Conservation (phyloP, 352 stramenopile genomes). For the Phytophthora brassicae region DNA sequence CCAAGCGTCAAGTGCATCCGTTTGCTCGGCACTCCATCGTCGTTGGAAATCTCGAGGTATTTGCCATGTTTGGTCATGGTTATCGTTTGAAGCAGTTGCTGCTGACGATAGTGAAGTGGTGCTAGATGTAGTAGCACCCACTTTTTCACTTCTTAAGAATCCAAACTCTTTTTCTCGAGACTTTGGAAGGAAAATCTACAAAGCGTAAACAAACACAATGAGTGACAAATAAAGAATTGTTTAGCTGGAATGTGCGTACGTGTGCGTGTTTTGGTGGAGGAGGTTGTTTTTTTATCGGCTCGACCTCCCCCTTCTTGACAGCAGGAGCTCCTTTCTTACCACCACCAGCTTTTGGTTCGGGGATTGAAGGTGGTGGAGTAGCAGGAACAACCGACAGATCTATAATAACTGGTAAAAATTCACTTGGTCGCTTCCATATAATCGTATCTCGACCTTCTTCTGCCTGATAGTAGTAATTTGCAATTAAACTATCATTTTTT, state of each 20-base stretch:
- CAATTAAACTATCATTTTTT: background rate
- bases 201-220: background rate
- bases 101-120: background rate
- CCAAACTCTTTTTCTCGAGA: constrained; percentile 23
- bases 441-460: constrained; percentile 13
- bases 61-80: constrained; percentile 18
- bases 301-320: constrained; percentile 36
- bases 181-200: constrained; percentile 34
- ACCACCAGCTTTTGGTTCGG: constrained; percentile 34
- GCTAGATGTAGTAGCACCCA: background rate
- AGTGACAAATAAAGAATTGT: background rate
- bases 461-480: background rate
- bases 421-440: constrained; percentile 62
- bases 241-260: constrained; percentile 21
- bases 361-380: constrained; percentile 13
- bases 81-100: constrained; percentile 13
- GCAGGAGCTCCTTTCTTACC: constrained; percentile 29
- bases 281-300: constrained; percentile 44
- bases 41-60: constrained; percentile 69
- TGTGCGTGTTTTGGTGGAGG: constrained; percentile 46
- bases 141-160: constrained; percentile 18
- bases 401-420: constrained; percentile 58
- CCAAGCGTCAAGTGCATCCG: constrained; percentile 50
- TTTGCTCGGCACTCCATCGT: constrained; percentile 64
- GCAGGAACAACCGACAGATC: constrained; percentile 25